Conservation (phyloP, 2,329 filamentous ascomycete genomes). For the Neonectria magnoliae region DNA sequence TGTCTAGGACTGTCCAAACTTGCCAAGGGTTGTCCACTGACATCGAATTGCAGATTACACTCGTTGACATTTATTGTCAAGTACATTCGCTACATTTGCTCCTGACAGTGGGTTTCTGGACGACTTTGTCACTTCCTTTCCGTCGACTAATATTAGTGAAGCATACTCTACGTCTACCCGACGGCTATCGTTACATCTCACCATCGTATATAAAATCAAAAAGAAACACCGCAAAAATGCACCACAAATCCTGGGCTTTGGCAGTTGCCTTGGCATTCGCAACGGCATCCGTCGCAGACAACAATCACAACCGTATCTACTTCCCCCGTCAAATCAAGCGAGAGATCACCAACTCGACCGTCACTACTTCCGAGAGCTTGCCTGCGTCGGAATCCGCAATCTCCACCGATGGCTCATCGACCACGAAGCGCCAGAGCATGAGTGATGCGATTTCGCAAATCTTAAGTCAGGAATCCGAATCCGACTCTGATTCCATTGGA, state of each 20-base stretch:
- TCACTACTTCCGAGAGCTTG: slow-evolving; percentile 42
- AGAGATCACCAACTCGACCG: slow-evolving; percentile 57
- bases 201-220: slow-evolving; percentile 33
- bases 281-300: slow-evolving; percentile 56
- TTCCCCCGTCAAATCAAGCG: slow-evolving; percentile 67
- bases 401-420: slow-evolving; percentile 20
- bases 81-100: slow-evolving; percentile 65
- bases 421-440: slow-evolving; percentile 30
- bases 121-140: too few species aligned
- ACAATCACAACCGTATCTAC: slow-evolving; percentile 63
- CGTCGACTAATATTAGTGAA: slow-evolving; percentile 24
- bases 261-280: slow-evolving; percentile 61
- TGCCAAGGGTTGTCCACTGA: slow-evolving; percentile 18
- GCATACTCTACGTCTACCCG: slow-evolving; percentile 34
- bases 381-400: slow-evolving; percentile 30
- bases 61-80: slow-evolving; percentile 66
- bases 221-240: slow-evolving; percentile 54
- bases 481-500: slow-evolving; percentile 14
- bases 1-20: background rate
- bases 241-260: slow-evolving; percentile 56
- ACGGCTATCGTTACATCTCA: slow-evolving; percentile 33
- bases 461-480: slow-evolving; percentile 22
- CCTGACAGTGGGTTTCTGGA: slow-evolving; percentile 56
- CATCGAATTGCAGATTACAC: slow-evolving; percentile 47
- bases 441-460: slow-evolving; percentile 40